Conservation (phyloP, 208 protist species). For the Crithidia acanthocephali region DNA sequence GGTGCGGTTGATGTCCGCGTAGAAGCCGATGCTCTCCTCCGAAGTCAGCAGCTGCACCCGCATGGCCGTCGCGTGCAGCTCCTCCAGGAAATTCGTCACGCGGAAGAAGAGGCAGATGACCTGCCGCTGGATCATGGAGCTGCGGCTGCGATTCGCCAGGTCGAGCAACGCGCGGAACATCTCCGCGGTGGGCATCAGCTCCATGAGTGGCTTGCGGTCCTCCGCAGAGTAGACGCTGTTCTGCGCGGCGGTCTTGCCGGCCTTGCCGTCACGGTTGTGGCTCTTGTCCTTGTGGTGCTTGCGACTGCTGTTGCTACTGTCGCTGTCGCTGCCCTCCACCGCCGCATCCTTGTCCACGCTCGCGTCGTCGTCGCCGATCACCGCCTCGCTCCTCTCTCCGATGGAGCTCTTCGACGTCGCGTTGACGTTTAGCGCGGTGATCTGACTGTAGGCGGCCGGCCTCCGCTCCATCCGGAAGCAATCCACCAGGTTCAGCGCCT, state of each 20-base stretch:
- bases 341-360: not conserved
- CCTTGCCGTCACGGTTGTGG: not conserved
- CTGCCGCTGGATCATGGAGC: conserved; percentile 38
- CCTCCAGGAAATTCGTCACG: conserved; percentile 40
- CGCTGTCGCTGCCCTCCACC: not conserved
- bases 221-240: conserved; percentile 11
- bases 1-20: conserved; percentile 35
- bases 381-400: conserved; percentile 3
- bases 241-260: not conserved
- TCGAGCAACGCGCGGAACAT: conserved; percentile 41
- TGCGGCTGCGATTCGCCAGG: conserved; percentile 33
- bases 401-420: not conserved
- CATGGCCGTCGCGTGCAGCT: conserved; percentile 35
- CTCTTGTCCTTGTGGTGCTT: not conserved
- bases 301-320: not conserved
- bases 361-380: not conserved
- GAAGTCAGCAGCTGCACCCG: conserved; percentile 59
- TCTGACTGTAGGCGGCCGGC: conserved; percentile 27
- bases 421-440: conserved; percentile 25
- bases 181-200: conserved; percentile 27
- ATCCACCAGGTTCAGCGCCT: conserved; percentile 41
- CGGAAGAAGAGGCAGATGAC: conserved; percentile 45
- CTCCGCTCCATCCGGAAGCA: conserved; percentile 25
- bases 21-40: conserved; percentile 41
- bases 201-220: not conserved